Conservation (phyloP, 139 green algal genomes). For the Volvox africanus region DNA sequence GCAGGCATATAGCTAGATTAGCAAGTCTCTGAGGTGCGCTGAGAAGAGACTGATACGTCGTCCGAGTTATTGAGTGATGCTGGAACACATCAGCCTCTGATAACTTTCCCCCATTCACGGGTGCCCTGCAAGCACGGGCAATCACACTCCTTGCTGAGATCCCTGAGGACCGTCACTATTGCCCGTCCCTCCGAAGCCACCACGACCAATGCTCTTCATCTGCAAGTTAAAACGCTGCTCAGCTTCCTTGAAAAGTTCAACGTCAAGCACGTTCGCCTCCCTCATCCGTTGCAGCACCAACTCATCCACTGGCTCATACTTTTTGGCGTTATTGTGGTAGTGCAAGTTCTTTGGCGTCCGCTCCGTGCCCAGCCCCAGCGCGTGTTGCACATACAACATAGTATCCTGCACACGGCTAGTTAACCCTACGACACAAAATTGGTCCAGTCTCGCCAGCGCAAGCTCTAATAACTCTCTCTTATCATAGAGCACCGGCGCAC, state of each 20-base stretch:
- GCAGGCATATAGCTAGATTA: too few species aligned
- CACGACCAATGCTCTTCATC: conserved; percentile 9
- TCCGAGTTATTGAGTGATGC: too few species aligned
- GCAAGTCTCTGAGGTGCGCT: too few species aligned
- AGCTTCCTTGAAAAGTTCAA: conserved; percentile 13
- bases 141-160: too few species aligned
- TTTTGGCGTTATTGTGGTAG: conserved; percentile 45
- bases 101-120: too few species aligned
- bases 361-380: conserved; percentile 8
- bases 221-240: conserved; percentile 2
- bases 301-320: conserved; percentile 12
- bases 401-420: conserved; percentile 42
- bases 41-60: too few species aligned
- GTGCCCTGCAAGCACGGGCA: too few species aligned
- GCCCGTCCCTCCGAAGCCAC: background rate
- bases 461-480: background rate
- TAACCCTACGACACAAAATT: conserved; percentile 39
- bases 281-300: background rate
- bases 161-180: too few species aligned
- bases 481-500: background rate
- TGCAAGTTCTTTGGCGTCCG: conserved; percentile 32
- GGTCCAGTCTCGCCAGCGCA: background rate
- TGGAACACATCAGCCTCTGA: too few species aligned
- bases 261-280: background rate
- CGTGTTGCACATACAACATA: conserved; percentile 43